These are phyloP conservation scores for Paecilomyces sp. DNA, from an alignment of 2,329 filamentous ascomycete species.

Conservation along the genomic window DNA sequence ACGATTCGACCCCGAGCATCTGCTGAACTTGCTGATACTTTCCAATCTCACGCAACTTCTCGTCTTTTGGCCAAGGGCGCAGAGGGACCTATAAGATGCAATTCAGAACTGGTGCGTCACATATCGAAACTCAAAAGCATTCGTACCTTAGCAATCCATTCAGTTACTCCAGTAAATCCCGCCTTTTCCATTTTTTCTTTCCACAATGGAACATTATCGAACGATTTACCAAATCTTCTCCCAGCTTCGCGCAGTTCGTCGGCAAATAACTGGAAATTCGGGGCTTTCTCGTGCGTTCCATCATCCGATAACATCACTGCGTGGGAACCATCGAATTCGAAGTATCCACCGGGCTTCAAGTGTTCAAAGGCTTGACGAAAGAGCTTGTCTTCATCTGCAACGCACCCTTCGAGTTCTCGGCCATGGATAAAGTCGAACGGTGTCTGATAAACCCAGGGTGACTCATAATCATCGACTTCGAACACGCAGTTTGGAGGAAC, in stretches of 20 bases:
- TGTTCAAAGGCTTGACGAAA: constrained; percentile 7
- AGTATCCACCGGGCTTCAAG: constrained; percentile 40
- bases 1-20: not conserved
- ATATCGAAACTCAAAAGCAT: constrained; percentile 6
- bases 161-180: constrained; percentile 8
- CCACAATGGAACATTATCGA: constrained; percentile 11
- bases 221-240: constrained; percentile 21
- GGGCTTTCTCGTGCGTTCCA: constrained; percentile 16
- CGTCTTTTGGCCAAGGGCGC: not conserved
- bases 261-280: constrained; percentile 18
- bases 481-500: constrained; percentile 17
- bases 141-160: constrained; percentile 8
- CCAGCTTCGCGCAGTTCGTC: constrained; percentile 20
- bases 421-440: constrained; percentile 19
- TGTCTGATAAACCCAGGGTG: constrained; percentile 12
- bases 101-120: constrained; percentile 4
- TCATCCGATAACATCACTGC: constrained; percentile 21
- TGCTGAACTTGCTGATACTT: not conserved
- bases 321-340: constrained; percentile 36
- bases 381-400: constrained; percentile 11
- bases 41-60: not conserved
- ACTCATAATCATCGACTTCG: constrained; percentile 18
- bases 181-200: constrained; percentile 7
- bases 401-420: constrained; percentile 14
- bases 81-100: not conserved